Percentiles rank a stretch among this genome's conserved stretches.
Conservation (phyloP, 1,139 yeast species). For the Spathaspora jeffriesii region DNA sequence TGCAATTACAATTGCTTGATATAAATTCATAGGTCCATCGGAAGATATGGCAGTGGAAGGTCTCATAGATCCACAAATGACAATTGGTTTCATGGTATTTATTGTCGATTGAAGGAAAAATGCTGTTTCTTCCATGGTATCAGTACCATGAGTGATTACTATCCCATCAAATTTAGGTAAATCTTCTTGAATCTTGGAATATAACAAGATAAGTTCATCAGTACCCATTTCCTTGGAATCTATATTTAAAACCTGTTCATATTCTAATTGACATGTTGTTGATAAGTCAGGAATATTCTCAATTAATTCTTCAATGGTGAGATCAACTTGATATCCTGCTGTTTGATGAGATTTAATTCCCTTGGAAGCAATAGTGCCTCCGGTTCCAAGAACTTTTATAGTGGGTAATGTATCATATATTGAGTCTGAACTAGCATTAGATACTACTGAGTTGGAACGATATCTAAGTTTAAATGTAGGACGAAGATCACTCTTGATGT, state of each 20-base stretch:
- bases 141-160: constrained; percentile 75
- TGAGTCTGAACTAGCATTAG: constrained; percentile 11
- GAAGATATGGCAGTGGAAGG: constrained; percentile 71
- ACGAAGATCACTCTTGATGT: constrained; percentile 13
- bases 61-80: constrained; percentile 72
- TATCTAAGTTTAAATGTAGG: constrained; percentile 23
- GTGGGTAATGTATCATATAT: constrained; percentile 26
- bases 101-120: constrained; percentile 64
- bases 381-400: constrained; percentile 67
- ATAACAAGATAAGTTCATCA: constrained; percentile 30
- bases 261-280: constrained; percentile 55
- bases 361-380: constrained; percentile 74
- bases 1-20: constrained; percentile 70
- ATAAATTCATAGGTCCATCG: constrained; percentile 73
- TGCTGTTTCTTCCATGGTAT: constrained; percentile 71
- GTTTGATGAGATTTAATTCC: constrained; percentile 58
- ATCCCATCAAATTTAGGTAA: constrained; percentile 51
- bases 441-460: constrained; percentile 21
- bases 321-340: constrained; percentile 68
- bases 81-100: constrained; percentile 59
- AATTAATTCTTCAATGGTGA: constrained; percentile 63
- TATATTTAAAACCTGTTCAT: constrained; percentile 64
- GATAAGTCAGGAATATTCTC: constrained; percentile 63
- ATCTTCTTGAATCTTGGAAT: constrained; percentile 44
- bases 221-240: constrained; percentile 66